These are phyloP conservation scores for Rhodotorula sp. DNA, from an alignment of 1,284 basidiomycete species.

Conservation along the genomic window DNA sequence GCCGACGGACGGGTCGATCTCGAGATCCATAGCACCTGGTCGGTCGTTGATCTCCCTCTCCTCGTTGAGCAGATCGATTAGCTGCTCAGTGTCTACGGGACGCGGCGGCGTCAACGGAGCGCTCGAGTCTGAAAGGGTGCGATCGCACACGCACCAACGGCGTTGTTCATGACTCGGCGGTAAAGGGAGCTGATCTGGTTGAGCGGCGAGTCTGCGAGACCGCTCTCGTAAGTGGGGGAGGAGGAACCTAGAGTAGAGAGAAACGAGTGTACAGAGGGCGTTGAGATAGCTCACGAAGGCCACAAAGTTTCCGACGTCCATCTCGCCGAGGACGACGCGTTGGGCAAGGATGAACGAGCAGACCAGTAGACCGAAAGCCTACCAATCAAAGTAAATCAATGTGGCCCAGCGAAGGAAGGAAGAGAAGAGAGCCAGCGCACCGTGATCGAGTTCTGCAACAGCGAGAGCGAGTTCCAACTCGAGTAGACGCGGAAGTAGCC, in stretches of 20 bases:
- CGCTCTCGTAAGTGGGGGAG: constrained; percentile 52
- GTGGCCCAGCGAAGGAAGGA: background rate
- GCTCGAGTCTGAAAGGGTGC: background rate
- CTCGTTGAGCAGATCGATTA: constrained; percentile 69
- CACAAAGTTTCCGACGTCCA: constrained; percentile 43
- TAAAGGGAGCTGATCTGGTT: constrained; percentile 59
- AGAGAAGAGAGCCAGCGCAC: constrained; percentile 41
- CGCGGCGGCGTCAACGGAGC: constrained; percentile 25
- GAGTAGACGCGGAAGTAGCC: constrained; percentile 58
- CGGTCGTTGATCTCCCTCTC: constrained; percentile 77
- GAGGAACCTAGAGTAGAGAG: constrained; percentile 53
- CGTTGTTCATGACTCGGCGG: constrained; percentile 47
- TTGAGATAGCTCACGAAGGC: constrained; percentile 11
- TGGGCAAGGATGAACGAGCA: constrained; percentile 73
- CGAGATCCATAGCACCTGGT: constrained; percentile 69
- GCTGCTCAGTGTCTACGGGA: constrained; percentile 72
- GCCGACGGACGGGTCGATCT: constrained; percentile 56
- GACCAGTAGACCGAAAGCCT: constrained; percentile 67
- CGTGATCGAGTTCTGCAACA: constrained; percentile 65
- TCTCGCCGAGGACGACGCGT: constrained; percentile 59
- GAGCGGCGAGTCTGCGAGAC: constrained; percentile 58
- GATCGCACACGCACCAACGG: background rate
- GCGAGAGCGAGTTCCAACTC: constrained; percentile 26
- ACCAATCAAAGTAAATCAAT: background rate
- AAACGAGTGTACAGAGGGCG: background rate